Base-by-base conservation (phyloP, 176 grass and related monocot species). In the Triticum monococcum region DNA sequence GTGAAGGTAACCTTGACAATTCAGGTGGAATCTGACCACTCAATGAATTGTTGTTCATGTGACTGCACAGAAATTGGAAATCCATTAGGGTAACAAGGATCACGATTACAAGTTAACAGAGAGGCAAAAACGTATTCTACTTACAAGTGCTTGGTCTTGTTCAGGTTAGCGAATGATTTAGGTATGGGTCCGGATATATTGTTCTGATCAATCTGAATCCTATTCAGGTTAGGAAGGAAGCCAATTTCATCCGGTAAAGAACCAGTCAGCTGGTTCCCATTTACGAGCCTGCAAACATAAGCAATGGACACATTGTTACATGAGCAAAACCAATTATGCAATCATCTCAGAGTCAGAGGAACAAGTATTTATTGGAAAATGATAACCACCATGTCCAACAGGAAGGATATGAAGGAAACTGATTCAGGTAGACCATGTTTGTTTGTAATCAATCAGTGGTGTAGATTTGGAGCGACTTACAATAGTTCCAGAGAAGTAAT, bases 31-130 rank as follows among this genome's bases (percentile, higher is more conserved):
- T 98, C 86, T 98, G 93, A 68, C 96, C 96, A 75, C 93, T 98
- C 79, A 98, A 91, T 8, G 96, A 98, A 72, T 98, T 98, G 77
- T 98, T 98, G 91, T 98, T 98, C 96, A 98, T 98, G 81, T 98
- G 96, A 86, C 96, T 98, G 90, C 30, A 81, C 24, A 30, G 89
- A 86, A 82, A 72, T 63, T 75, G 62, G 46, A 75, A 84, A 77
- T 1, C 8, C 79, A 31, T 83, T 79, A 90, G 57, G 16, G 10
- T 85, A 86, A 35, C 33, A 35, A 78, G 32, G 43, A 81, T 70
- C 64, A 73, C 32, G 72, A 78, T 86, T 41, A 10, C 40, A 41
- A 52, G 48, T 52, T 52, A 52, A 52, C 48, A 52, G 48, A 52
- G 48, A 52, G 48, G 14, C 48, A 52, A 52, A 52, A 52, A 6